Base-by-base conservation (phyloP, 805 yeast genomes). In the Candida dendrica region DNA sequence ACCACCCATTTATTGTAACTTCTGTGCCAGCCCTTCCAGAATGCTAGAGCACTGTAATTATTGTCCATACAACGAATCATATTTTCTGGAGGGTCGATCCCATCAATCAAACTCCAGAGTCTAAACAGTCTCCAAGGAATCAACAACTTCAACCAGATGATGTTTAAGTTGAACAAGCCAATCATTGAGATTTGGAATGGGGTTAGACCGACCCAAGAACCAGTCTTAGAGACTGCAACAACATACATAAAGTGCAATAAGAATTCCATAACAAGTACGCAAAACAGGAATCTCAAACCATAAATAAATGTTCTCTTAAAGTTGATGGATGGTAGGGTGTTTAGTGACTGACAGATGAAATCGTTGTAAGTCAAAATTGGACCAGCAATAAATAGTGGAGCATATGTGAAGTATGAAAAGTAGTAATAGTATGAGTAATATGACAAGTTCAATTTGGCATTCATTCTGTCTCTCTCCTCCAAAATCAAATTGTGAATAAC, bases 1-100 rank as follows among this genome's bases (percentile, higher is more conserved):
- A 85, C 75, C 29, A 86, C 84, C 95, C 96, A 93, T 51, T 84
- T 75, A 64, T 91, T 90, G 66, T 71, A 93, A 38, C 95, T 83
- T 56, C 98, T 76, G 63, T 93, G 99, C 99, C 99, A 93, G 3
- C 96, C 95, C 58, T 98, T 75, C 99, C 99, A 93, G 60, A 93
- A 93, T n/a, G 93, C 88, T 47, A 87, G 62, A 0, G 96, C 93
- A 29, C 95, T 84, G 61, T 81, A 93, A 63, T 93, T 93, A 63
- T 93, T 88, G 59, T 88, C 85, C 79, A 93, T 87, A 59, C 98
- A 90, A 44, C 99, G 71, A 43, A 93, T 80, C 98, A 93, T 93
- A 56, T 93, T 93, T 59, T 93, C 99, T 2, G 98, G 98, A 0
- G 98, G 86, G 56, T 93, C 98, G 40, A 91, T 87, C 0, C 85